These are phyloP conservation scores for Passalora sequoiae DNA, from an alignment of 2,329 filamentous ascomycete genomes.

Conservation along the genomic window DNA sequence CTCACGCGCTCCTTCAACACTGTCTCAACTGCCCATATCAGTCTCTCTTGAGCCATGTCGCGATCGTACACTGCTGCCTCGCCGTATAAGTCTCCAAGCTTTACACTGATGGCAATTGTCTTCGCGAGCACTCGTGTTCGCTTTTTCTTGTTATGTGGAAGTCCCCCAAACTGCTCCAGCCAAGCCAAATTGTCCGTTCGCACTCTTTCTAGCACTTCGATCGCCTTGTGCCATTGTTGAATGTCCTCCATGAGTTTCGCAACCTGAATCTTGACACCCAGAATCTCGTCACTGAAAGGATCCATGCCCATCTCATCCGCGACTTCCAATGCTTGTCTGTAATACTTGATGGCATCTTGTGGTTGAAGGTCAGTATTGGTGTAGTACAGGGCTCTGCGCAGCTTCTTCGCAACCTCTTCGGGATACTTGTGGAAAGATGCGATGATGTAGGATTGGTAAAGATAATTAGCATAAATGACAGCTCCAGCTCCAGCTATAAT, in stretches of 20 bases:
- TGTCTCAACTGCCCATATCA: conserved; percentile 78
- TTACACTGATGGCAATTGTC: conserved; percentile 69
- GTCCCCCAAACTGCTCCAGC: conserved; percentile 42
- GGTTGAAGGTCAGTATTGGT: conserved; percentile 71
- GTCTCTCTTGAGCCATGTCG: conserved; percentile 66
- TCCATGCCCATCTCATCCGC: conserved; percentile 73
- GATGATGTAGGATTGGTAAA: conserved; percentile 45
- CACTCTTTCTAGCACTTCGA: conserved; percentile 73
- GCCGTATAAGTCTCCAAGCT: conserved; percentile 78
- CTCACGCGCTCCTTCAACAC: conserved; percentile 68
- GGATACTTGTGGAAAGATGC: conserved; percentile 56
- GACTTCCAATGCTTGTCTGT: conserved; percentile 69
- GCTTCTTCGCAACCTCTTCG: conserved; percentile 65
- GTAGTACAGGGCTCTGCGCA: conserved; percentile 83
- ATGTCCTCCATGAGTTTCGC: conserved; percentile 75
- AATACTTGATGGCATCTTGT: conserved; percentile 73
- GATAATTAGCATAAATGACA: conserved; percentile 43
- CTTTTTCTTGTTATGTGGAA: conserved; percentile 47
- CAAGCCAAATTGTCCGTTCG: conserved; percentile 59
- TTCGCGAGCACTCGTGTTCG: conserved; percentile 64
- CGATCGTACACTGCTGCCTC: conserved; percentile 68
- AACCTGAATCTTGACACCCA: conserved; percentile 81
- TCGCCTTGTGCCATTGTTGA: conserved; percentile 62
- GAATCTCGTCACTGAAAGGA: conserved; percentile 82
- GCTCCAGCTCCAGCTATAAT: conserved; percentile 38